These are phyloP conservation scores for Penicillium steckii DNA, from an alignment of 495 filamentous ascomycete species.

Conservation along the genomic window DNA sequence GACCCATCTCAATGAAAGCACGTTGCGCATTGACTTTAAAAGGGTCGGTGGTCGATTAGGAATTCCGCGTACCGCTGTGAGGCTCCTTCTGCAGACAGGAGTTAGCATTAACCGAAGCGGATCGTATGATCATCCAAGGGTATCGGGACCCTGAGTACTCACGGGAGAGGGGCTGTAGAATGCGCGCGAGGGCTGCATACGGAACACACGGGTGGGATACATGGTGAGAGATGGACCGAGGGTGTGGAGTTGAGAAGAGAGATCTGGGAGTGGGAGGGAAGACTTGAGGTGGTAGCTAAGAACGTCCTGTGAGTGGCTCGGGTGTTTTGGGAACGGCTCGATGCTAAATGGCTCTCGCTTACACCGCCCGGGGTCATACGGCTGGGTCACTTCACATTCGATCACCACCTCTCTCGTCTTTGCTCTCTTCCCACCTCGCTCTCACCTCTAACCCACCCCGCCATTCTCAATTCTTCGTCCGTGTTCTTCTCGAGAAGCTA, in stretches of 20 bases:
- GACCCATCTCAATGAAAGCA: background rate
- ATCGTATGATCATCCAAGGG: slow-evolving; percentile 22
- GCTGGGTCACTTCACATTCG: slow-evolving; percentile 35
- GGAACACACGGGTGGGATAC: slow-evolving; percentile 62
- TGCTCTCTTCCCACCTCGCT: slow-evolving; percentile 24
- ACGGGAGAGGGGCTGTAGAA: slow-evolving; percentile 81
- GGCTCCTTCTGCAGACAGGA: slow-evolving; percentile 67
- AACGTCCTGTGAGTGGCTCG: slow-evolving; percentile 31
- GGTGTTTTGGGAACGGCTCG: slow-evolving; percentile 40
- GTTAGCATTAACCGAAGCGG: slow-evolving; percentile 35
- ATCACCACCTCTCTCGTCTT: slow-evolving; percentile 31
- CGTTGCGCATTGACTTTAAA: slow-evolving; percentile 11
- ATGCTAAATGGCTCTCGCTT: slow-evolving; percentile 47
- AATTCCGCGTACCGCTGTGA: slow-evolving; percentile 68
- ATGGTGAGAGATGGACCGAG: slow-evolving; percentile 40
- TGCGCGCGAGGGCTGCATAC: slow-evolving; percentile 57
- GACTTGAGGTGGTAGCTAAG: slow-evolving; percentile 24
- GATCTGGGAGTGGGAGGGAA: slow-evolving; percentile 18
- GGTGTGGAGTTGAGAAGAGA: slow-evolving; percentile 16
- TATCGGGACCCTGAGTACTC: slow-evolving; percentile 37
- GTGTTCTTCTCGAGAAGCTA: slow-evolving; percentile 26
- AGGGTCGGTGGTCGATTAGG: slow-evolving; percentile 4
- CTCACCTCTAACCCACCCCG: slow-evolving; percentile 16
- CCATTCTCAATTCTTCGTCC: slow-evolving; percentile 13
- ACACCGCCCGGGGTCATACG: slow-evolving; percentile 43